Evolutionary conservation across 1,284 basidiomycete genomes (phyloP).

Genomic region (Tetrapyrgos nigripes): DNA sequence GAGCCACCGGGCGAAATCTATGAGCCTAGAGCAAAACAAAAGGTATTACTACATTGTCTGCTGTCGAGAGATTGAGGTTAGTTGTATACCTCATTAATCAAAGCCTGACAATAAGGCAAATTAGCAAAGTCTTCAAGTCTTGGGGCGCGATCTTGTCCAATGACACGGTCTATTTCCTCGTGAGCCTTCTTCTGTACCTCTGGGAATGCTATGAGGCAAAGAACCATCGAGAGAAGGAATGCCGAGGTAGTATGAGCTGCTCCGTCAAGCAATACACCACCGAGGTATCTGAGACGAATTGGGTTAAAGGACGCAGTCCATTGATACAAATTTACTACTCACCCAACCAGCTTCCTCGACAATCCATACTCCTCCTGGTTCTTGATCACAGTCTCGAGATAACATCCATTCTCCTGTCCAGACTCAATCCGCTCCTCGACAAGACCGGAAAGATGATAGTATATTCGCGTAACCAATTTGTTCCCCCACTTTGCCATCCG

Average conservation of each 20-base stretch:
- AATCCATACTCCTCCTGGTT: slow-evolving; percentile 8
- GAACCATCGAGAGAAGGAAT: slow-evolving; percentile 18
- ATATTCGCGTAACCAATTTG: too few relatives aligned
- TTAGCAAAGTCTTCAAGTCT: slow-evolving; percentile 28
- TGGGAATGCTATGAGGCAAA: too few relatives aligned
- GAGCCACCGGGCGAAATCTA: slow-evolving; percentile 26
- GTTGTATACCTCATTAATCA: slow-evolving; percentile 35
- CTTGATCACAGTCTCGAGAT: slow-evolving; percentile 12
- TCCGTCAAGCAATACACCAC: slow-evolving; percentile 24
- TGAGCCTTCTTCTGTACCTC: too few relatives aligned
- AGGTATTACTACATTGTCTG: neutral
- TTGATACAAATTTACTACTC: neutral
- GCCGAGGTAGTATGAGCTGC: slow-evolving; percentile 22
- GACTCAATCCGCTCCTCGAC: slow-evolving; percentile 9
- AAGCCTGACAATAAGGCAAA: slow-evolving; percentile 35
- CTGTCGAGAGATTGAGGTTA: neutral
- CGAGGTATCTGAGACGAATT: slow-evolving; percentile 21
- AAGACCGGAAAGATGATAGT: neutral
- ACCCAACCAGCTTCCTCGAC: slow-evolving; percentile 15
- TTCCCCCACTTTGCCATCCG: slow-evolving; percentile 5
- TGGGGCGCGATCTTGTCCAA: slow-evolving; percentile 29
- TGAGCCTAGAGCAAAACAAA: slow-evolving; percentile 4
- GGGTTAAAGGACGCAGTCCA: neutral
- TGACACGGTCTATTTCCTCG: slow-evolving; percentile 31
- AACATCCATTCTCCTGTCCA: slow-evolving; percentile 13